Evolutionary conservation across 2,329 filamentous ascomycete species (phyloP).

Genomic region (Cladosporium velox): DNA sequence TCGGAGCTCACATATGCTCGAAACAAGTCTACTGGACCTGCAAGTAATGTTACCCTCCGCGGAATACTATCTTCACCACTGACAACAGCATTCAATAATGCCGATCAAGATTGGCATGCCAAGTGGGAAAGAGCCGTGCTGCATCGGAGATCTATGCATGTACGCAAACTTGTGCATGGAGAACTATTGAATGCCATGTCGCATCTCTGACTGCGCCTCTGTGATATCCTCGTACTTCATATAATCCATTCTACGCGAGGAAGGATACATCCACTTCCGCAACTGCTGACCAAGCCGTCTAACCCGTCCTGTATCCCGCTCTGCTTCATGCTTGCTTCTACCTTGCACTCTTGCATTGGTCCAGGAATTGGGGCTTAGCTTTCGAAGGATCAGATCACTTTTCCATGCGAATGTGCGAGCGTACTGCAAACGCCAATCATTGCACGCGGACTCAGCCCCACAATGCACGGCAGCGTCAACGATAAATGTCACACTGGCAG

Average conservation of each 20-base stretch:
- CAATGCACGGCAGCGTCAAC: constrained; percentile 6
- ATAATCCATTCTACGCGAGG: not conserved
- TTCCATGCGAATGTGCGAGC: constrained; percentile 1
- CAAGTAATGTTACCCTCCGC: not conserved
- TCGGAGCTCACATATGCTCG: not conserved
- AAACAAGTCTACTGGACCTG: not conserved
- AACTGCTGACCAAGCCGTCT: not conserved
- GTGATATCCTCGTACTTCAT: not conserved
- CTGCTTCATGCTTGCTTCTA: not conserved
- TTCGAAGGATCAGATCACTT: constrained; percentile 12
- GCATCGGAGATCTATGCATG: not conserved
- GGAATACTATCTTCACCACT: not conserved
- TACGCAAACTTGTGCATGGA: not conserved
- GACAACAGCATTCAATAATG: not conserved
- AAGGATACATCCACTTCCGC: not conserved
- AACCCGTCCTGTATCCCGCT: not conserved
- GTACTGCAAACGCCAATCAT: not conserved
- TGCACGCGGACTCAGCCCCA: not conserved
- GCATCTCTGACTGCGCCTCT: not conserved
- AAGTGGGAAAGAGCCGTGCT: not conserved
- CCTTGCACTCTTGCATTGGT: not conserved
- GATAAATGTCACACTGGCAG: not conserved
- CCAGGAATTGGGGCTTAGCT: constrained; percentile 1
- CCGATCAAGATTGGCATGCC: not conserved
- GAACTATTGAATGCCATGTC: not conserved